Percentiles rank a stretch among this genome's conserved stretches.
Evolutionary conservation across 2,329 filamentous ascomycete genomes (phyloP).

Genomic region (Fusarium torreyae): DNA sequence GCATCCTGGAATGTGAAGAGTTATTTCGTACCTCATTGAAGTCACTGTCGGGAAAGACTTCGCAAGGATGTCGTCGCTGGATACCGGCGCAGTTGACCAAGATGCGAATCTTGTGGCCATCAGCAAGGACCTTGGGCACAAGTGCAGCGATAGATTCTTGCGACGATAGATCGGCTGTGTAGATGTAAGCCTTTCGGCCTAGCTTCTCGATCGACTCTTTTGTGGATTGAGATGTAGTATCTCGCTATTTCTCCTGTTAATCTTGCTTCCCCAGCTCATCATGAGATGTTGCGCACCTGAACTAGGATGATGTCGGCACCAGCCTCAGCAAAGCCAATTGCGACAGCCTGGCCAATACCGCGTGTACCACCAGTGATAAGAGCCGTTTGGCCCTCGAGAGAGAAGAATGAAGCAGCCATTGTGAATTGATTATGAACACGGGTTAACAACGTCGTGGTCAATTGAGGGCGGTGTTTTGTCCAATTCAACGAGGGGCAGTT

Average conservation of each 20-base stretch:
- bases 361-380: conserved; percentile 71
- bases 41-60: conserved; percentile 82
- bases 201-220: conserved; percentile 74
- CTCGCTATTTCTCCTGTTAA: conserved; percentile 55
- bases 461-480: conserved; percentile 12
- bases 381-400: conserved; percentile 69
- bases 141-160: conserved; percentile 72
- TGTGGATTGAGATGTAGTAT: conserved; percentile 64
- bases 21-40: conserved; percentile 73
- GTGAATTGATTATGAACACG: conserved; percentile 2
- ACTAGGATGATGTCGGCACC: conserved; percentile 71
- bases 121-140: conserved; percentile 71
- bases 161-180: conserved; percentile 78
- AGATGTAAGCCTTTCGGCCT: conserved; percentile 76
- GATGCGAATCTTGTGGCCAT: conserved; percentile 78
- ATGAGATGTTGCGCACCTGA: conserved; percentile 58
- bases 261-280: neutral
- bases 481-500: conserved; percentile 24
- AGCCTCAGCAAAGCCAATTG: conserved; percentile 71
- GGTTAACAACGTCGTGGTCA: neutral
- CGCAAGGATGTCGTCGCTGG: conserved; percentile 82
- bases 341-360: conserved; percentile 71
- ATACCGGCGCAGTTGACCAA: conserved; percentile 91
- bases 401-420: conserved; percentile 64
- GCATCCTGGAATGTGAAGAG: neutral